Conservation (phyloP, 345 rosid genomes). For the Carallia brachiata region DNA sequence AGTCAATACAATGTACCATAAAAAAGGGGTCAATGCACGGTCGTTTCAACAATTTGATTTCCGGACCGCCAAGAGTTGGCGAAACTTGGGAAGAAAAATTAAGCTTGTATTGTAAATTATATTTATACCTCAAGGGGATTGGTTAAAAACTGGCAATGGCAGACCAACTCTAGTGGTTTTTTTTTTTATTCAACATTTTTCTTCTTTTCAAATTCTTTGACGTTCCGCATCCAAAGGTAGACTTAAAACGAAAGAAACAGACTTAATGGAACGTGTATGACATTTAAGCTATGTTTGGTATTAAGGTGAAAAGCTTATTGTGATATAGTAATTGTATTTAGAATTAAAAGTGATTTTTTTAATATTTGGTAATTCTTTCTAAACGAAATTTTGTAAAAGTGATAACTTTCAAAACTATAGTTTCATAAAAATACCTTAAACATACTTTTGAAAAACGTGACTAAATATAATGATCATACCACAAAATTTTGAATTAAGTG, state of each 20-base stretch:
- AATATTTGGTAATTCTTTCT: no score
- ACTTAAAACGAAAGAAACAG: constrained; percentile 9
- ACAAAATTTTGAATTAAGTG: no score
- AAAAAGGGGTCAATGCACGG: constrained; percentile 25
- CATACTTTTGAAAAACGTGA: no score
- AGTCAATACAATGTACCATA: constrained; percentile 20
- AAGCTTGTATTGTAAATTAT: neutral
- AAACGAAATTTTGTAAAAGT: no score
- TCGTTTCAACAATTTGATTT: constrained; percentile 16
- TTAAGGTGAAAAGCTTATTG: no score
- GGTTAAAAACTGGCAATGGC: constrained; percentile 29
- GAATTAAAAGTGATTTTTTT: no score
- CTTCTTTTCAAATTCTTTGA: constrained; percentile 12
- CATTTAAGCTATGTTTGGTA: no score
- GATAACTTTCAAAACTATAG: no score
- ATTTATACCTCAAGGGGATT: neutral
- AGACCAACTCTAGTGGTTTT: constrained; percentile 44
- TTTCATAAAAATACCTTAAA: no score
- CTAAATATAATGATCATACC: no score
- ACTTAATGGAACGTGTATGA: neutral
- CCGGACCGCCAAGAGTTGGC: neutral
- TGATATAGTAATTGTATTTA: no score
- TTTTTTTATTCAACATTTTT: neutral
- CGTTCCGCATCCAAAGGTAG: constrained; percentile 26
- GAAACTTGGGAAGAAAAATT: neutral